phyloP scores from a whole-genome alignment of 805 yeast genomes.

The Metschnikowia arizonensis region DNA sequence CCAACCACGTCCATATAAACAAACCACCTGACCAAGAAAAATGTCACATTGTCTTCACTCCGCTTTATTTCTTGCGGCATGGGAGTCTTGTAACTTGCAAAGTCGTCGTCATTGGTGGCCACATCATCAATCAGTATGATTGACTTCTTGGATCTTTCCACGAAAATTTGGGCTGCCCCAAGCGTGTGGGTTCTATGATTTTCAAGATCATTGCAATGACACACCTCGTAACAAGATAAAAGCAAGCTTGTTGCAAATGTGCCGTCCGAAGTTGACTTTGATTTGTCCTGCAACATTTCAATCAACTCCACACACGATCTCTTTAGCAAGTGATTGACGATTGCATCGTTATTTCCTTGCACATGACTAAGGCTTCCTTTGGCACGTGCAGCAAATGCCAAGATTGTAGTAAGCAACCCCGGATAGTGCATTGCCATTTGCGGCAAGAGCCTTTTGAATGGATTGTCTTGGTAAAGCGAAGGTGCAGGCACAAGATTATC shows the following conservation, averaged over 20 bases:
- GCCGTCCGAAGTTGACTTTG: conserved; percentile 57
- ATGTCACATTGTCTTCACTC: conserved; percentile 40
- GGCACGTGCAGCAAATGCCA: conserved; percentile 41
- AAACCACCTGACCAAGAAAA: conserved; percentile 64
- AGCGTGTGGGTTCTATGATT: conserved; percentile 62
- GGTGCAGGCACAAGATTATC: conserved; percentile 65
- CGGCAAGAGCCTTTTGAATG: conserved; percentile 63
- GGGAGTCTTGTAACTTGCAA: not conserved
- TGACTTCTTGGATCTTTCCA: conserved; percentile 36
- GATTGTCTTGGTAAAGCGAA: conserved; percentile 53
- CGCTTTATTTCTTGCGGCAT: conserved; percentile 9
- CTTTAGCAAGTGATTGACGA: conserved; percentile 51
- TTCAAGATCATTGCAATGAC: conserved; percentile 40
- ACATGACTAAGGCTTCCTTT: conserved; percentile 24
- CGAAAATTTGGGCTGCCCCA: conserved; percentile 64
- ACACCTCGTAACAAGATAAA: conserved; percentile 52
- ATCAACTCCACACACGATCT: conserved; percentile 57
- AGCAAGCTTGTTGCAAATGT: conserved; percentile 61
- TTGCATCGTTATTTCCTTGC: conserved; percentile 30
- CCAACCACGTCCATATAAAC: conserved; percentile 65
- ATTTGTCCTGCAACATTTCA: conserved; percentile 44
- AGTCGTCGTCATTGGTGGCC: not conserved
- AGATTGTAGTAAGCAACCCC: conserved; percentile 51
- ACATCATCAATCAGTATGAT: not conserved
- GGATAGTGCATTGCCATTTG: conserved; percentile 60